Percentiles rank a stretch among this genome's conserved stretches.
phyloP scores from a whole-genome alignment of 495 filamentous ascomycete species.

The Xylaria sp. region DNA sequence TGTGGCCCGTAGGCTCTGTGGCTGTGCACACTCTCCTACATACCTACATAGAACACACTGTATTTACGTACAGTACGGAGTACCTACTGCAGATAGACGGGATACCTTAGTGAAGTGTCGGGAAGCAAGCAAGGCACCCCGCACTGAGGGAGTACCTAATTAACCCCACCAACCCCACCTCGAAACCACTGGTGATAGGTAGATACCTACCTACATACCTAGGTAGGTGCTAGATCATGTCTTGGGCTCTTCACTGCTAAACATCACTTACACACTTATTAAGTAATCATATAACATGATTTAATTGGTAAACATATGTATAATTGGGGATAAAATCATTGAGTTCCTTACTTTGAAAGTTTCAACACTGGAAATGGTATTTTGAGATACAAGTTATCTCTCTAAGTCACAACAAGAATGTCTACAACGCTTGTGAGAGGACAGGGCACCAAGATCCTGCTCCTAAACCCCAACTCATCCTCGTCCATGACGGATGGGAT shows the following conservation, averaged over 20 bases:
- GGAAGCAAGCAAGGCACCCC: neutral
- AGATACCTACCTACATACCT: no score
- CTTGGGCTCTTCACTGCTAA: no score
- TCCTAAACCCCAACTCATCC: conserved; percentile 93
- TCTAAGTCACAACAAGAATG: neutral
- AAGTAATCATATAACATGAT: neutral
- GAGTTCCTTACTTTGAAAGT: neutral
- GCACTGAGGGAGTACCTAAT: neutral
- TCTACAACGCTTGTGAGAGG: conserved; percentile 34
- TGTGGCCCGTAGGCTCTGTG: conserved; percentile 8
- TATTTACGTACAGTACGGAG: no score
- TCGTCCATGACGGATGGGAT: conserved; percentile 80
- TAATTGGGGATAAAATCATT: neutral
- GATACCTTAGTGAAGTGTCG: neutral
- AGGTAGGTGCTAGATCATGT: no score
- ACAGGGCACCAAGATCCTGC: conserved; percentile 62
- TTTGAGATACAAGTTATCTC: neutral
- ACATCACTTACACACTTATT: neutral
- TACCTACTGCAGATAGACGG: no score
- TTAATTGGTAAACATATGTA: neutral
- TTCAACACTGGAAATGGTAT: neutral
- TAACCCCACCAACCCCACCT: conserved; percentile 17
- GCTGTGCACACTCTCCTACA: conserved; percentile 21
- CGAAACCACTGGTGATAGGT: no score
- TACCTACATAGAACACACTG: neutral